These are phyloP conservation scores for Diaporthe citri DNA, from an alignment of 2,329 filamentous ascomycete genomes.

Conservation along the genomic window DNA sequence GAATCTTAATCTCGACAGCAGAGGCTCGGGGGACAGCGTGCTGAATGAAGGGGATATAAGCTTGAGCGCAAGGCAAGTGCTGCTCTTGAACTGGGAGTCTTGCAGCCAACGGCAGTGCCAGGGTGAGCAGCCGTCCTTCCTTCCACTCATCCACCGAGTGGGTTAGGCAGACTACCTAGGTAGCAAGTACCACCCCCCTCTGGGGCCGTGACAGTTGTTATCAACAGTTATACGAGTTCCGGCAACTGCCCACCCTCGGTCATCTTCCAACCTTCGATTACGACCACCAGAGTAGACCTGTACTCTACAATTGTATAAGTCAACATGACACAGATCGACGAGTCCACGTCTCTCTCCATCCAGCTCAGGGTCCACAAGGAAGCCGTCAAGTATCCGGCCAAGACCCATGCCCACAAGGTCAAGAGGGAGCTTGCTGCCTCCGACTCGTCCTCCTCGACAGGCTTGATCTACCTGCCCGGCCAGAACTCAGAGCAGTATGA, in stretches of 20 bases:
- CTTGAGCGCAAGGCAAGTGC: neutral
- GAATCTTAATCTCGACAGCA: neutral
- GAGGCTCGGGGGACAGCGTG: neutral
- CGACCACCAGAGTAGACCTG: neutral
- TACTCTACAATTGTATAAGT: too few species aligned
- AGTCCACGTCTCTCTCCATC: neutral
- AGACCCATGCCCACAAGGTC: slow-evolving; percentile 69
- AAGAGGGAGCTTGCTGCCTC: slow-evolving; percentile 62
- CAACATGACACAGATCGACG: slow-evolving; percentile 28
- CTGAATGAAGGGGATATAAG: neutral
- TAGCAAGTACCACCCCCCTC: too few species aligned
- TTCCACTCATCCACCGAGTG: neutral
- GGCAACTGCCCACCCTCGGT: neutral
- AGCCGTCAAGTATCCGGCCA: slow-evolving; percentile 55
- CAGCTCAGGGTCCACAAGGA: slow-evolving; percentile 4
- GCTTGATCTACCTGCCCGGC: slow-evolving; percentile 69
- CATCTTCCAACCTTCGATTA: neutral
- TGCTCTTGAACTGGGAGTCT: neutral
- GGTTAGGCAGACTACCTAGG: neutral
- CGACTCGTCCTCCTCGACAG: neutral
- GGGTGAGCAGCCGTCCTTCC: neutral
- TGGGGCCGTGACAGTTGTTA: slow-evolving; percentile 18
- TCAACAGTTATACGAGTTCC: neutral
- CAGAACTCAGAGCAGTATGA: slow-evolving; percentile 64
- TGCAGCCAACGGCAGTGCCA: neutral